Evolutionary conservation across 768 basidiomycete species (phyloP).

Genomic region (Dioszegia hungarica): DNA sequence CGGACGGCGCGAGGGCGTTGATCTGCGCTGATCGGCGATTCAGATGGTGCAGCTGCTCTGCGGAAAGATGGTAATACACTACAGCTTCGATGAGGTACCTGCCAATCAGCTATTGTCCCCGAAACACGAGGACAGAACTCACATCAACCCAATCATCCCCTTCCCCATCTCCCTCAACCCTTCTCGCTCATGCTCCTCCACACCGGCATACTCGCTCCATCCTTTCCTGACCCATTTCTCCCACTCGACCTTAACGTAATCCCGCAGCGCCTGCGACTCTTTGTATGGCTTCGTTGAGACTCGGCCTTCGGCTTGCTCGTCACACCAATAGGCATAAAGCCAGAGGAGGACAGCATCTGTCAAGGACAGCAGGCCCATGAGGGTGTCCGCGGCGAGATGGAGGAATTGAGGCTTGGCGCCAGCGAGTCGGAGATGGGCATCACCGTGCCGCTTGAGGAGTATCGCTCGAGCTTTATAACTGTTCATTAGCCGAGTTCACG

Average conservation of each 20-base stretch:
- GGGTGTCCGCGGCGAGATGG: constrained; percentile 20
- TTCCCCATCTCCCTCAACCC: constrained; percentile 21
- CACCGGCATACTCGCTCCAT: neutral
- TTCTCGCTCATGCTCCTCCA: constrained; percentile 10
- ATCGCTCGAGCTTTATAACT: constrained; percentile 31
- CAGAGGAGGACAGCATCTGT: constrained; percentile 39
- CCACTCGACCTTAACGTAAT: constrained; percentile 26
- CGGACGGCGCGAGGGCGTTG: neutral
- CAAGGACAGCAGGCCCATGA: constrained; percentile 29
- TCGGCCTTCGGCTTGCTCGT: constrained; percentile 27
- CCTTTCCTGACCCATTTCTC: constrained; percentile 23
- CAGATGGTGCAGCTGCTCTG: constrained; percentile 27
- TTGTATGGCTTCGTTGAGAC: constrained; percentile 18
- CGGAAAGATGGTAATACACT: constrained; percentile 24
- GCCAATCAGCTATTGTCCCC: neutral
- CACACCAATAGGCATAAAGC: constrained; percentile 37
- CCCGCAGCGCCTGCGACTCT: constrained; percentile 20
- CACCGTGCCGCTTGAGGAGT: constrained; percentile 33
- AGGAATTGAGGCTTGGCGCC: constrained; percentile 20
- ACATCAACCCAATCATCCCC: constrained; percentile 42
- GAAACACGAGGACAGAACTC: constrained; percentile 3
- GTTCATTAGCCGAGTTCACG: neutral
- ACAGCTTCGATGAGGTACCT: constrained; percentile 42
- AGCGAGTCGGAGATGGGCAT: constrained; percentile 22
- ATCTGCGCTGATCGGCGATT: neutral